Base-by-base conservation (phyloP, 2,329 filamentous ascomycete species). In the Penicillium nordicum region DNA sequence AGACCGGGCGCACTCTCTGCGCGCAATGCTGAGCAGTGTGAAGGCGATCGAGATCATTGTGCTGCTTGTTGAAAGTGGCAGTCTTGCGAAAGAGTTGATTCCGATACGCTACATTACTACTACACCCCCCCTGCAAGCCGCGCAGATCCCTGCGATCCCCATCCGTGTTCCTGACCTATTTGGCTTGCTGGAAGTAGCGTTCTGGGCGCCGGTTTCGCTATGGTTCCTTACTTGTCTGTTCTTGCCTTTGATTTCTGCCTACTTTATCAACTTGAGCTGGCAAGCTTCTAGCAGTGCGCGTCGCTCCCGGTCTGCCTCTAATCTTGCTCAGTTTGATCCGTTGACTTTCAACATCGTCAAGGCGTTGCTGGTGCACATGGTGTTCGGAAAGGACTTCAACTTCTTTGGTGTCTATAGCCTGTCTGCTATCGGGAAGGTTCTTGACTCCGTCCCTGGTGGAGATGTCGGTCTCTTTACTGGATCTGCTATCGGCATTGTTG, bases 261-360 rank as follows among this genome's bases (percentile, higher is more conserved):
- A 94, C 78, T 96, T 97, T 72, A 88, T 96, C 83, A 97, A 97
- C 75, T 75, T 97, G 68, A 90, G 87, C 38, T 76, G 83, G 51
- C 80, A 82, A 41, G 78, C 73, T 58, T 69, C 68, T 12, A 61
- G 57, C 34, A 59, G 67, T 49, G 59, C 57, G 47, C 67, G 64
- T 50, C 63, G 57, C 46, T 67, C 59, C 46, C 72, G 63, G 57
- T 67, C 66, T 32, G 55, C 55, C 14, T 50, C 64, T 23, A 41
- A 32, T 56, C 65, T 53, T 48, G 43, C 68, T 6, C 69, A 60
- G 41, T 85, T 93, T 62, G 94, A 99, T 72, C 92, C 92, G 4
- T 78, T 97, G 69, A 89, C 88, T 23, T 99, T 95, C 77, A 96
- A 92, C 78, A 86, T 97, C 55, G 85, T 85, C 66, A 96, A 96